These are phyloP conservation scores for Tolypocladium endophyticum DNA, from an alignment of 2,329 filamentous ascomycete species.

Conservation along the genomic window DNA sequence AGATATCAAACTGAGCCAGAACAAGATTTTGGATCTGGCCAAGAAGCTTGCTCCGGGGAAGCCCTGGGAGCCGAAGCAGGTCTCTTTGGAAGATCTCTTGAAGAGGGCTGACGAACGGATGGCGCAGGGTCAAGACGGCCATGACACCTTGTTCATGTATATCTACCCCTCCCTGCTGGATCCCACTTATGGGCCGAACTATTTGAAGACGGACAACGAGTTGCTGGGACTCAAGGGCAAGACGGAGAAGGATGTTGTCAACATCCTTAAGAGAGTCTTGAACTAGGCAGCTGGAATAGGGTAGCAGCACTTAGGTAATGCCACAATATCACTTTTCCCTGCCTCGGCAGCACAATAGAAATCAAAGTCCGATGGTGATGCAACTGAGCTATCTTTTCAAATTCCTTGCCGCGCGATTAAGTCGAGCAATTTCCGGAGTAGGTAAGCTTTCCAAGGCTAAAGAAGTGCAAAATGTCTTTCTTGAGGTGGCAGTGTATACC, in stretches of 20 bases:
- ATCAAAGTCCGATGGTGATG: neutral
- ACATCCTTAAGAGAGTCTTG: constrained; percentile 11
- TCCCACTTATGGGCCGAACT: constrained; percentile 19
- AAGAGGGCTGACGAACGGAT: constrained; percentile 17
- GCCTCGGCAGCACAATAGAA: neutral
- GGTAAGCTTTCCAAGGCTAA: neutral
- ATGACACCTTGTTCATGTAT: constrained; percentile 19
- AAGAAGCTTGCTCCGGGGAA: constrained; percentile 37
- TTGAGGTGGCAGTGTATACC: neutral
- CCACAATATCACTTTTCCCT: neutral
- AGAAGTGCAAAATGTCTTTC: neutral
- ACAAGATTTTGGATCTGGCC: constrained; percentile 29
- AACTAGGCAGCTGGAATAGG: constrained; percentile 1
- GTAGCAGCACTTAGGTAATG: no score
- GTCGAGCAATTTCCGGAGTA: no score
- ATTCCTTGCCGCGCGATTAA: neutral
- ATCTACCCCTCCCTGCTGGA: constrained; percentile 21
- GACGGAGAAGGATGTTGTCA: constrained; percentile 28
- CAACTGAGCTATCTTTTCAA: neutral
- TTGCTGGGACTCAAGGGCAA: constrained; percentile 32
- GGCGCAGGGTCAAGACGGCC: constrained; percentile 17
- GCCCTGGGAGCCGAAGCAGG: constrained; percentile 32
- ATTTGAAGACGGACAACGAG: constrained; percentile 28
- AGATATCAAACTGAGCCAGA: constrained; percentile 33
- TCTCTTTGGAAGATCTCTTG: constrained; percentile 15